A percentile compares a stretch with the other conserved stretches of the same genome.
Evolutionary conservation across 306 rosid species (phyloP).

Genomic region (Cyclanthera cordifolia): DNA sequence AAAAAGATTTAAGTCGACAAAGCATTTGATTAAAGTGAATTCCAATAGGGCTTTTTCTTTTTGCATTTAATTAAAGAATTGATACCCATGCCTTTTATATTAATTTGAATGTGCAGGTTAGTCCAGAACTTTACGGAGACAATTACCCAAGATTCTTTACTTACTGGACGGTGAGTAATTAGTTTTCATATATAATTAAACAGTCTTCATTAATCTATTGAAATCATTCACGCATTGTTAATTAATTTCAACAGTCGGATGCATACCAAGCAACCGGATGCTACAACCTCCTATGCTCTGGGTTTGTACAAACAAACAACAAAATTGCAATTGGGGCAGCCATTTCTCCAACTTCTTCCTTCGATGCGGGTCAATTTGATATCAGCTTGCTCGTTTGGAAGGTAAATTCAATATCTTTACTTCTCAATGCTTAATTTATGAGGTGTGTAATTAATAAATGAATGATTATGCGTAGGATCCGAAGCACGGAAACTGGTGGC

Average conservation of each 20-base stretch:
- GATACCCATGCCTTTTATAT: neutral
- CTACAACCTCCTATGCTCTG: constrained; percentile 19
- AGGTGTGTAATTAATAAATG: no score
- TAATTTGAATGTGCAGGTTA: constrained; percentile 13
- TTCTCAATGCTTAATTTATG: no score
- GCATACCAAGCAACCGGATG: constrained; percentile 22
- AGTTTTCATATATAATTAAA: no score
- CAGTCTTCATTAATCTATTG: no score
- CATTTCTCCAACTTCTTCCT: constrained; percentile 13
- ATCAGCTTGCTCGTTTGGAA: constrained; percentile 16
- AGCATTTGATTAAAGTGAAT: neutral
- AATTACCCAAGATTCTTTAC: constrained; percentile 21
- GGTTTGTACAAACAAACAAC: constrained; percentile 16
- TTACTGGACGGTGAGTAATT: constrained; percentile 16
- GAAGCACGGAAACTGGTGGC: constrained; percentile 22
- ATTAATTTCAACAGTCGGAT: constrained; percentile 1
- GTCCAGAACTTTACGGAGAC: constrained; percentile 23
- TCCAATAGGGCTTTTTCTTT: neutral
- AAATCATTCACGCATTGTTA: no score
- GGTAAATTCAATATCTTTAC: neutral
- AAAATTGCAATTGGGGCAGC: constrained; percentile 18
- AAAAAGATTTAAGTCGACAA: neutral
- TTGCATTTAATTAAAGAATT: constrained; percentile 1
- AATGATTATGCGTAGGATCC: constrained; percentile 1
- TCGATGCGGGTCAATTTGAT: constrained; percentile 15